These are phyloP conservation scores for Acanthamoeba quina DNA, from an alignment of 208 protist genomes.

Conservation along the genomic window DNA sequence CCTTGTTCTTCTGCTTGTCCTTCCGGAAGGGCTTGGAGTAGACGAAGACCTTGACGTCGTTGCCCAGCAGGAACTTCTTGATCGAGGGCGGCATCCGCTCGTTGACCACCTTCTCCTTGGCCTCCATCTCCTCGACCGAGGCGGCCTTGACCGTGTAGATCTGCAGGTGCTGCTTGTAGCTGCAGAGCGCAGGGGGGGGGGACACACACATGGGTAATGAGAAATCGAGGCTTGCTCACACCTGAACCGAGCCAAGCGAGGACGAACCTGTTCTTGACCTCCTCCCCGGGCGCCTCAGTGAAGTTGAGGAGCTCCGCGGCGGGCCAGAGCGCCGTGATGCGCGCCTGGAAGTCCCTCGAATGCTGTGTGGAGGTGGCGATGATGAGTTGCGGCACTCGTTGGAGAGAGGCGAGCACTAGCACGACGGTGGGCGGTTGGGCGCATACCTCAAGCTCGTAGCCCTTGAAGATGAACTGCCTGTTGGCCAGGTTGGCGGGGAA, in stretches of 20 bases:
- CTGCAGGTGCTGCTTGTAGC: slow-evolving; percentile 75
- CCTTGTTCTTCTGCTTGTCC: slow-evolving; percentile 67
- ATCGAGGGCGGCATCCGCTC: slow-evolving; percentile 63
- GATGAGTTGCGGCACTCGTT: not conserved
- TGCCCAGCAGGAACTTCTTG: slow-evolving; percentile 67
- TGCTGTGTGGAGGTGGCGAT: not conserved
- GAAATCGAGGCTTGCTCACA: too few species aligned
- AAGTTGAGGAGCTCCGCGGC: slow-evolving; percentile 67
- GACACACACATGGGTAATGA: too few species aligned
- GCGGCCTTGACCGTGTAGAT: slow-evolving; percentile 71
- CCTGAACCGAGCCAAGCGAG: not conserved
- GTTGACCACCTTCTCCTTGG: slow-evolving; percentile 66
- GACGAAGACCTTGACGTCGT: slow-evolving; percentile 80
- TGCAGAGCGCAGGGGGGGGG: not conserved
- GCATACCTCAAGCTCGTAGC: slow-evolving; percentile 81
- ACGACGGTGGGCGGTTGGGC: slow-evolving; percentile 7
- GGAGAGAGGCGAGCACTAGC: slow-evolving; percentile 14
- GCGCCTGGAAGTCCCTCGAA: slow-evolving; percentile 66
- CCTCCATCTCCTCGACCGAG: slow-evolving; percentile 65
- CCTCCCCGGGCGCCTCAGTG: slow-evolving; percentile 63
- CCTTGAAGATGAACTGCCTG: slow-evolving; percentile 84
- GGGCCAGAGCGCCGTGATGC: slow-evolving; percentile 35
- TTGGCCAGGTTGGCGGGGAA: slow-evolving; percentile 77
- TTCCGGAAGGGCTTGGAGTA: slow-evolving; percentile 84
- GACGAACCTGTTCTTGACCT: slow-evolving; percentile 62